Conservation (phyloP, 163 green algal genomes). For the Prototheca cutis region DNA sequence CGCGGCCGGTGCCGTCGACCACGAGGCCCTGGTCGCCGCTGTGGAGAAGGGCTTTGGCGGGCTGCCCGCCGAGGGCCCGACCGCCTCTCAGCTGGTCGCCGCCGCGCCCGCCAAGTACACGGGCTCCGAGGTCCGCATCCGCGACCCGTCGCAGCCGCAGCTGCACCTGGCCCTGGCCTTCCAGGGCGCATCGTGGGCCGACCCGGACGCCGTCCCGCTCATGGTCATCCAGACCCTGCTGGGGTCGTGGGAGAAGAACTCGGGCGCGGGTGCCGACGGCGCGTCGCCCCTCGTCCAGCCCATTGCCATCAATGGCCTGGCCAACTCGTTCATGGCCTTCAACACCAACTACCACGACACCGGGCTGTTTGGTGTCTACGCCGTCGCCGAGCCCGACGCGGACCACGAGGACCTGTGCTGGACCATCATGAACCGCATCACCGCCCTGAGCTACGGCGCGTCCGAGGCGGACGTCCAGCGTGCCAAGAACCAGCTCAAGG, state of each 20-base stretch:
- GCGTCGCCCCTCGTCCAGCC: constrained; percentile 70
- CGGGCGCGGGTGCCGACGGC: constrained; percentile 30
- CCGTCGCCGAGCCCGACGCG: constrained; percentile 39
- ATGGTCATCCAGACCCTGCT: constrained; percentile 89
- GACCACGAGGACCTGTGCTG: constrained; percentile 64
- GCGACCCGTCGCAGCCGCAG: constrained; percentile 73
- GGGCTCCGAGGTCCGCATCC: constrained; percentile 86
- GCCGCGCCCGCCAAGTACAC: constrained; percentile 84
- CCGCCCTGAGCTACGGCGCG: constrained; percentile 73
- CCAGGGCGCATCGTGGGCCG: constrained; percentile 84
- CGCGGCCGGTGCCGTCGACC: constrained; percentile 84
- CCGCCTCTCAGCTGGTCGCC: constrained; percentile 34
- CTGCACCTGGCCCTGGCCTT: constrained; percentile 87
- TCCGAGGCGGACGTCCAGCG: constrained; percentile 71
- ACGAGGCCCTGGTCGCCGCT: constrained; percentile 79
- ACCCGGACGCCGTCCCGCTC: constrained; percentile 89
- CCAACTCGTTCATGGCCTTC: constrained; percentile 91
- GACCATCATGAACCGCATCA: constrained; percentile 65
- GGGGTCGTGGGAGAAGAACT: constrained; percentile 74
- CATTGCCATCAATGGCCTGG: constrained; percentile 73
- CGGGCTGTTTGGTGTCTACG: constrained; percentile 93
- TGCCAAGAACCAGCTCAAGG: constrained; percentile 89
- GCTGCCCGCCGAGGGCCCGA: constrained; percentile 52
- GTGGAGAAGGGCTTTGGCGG: constrained; percentile 66
- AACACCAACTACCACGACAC: constrained; percentile 99